Conservation (phyloP, 129 eudicot genomes). For the Artemisia annua region DNA sequence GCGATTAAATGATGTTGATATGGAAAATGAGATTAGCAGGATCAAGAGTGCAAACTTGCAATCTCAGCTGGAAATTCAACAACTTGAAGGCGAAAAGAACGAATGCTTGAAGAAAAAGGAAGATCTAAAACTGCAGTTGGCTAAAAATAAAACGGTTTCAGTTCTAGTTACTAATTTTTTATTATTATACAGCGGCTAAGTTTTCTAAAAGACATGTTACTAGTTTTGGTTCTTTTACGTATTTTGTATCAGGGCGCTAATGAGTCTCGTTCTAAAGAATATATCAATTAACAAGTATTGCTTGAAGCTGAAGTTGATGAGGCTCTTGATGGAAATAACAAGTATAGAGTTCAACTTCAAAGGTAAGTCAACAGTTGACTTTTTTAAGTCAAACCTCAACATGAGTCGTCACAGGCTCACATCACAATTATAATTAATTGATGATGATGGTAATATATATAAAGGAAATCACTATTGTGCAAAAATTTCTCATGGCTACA, state of each 20-base stretch:
- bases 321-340: constrained; percentile 52
- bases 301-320: constrained; percentile 65
- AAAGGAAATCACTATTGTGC: background rate
- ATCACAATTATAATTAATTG: background rate
- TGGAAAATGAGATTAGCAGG: constrained; percentile 50
- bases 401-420: background rate
- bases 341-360: constrained; percentile 54
- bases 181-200: background rate
- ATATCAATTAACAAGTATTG: constrained; percentile 46
- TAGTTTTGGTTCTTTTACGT: background rate
- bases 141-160: constrained; percentile 47
- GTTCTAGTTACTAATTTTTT: background rate
- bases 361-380: constrained; percentile 32
- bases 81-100: constrained; percentile 63
- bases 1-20: constrained; percentile 37
- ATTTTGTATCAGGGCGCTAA: constrained; percentile 19
- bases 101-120: constrained; percentile 57
- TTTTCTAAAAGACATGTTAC: background rate
- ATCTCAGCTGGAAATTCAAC: constrained; percentile 53
- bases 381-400: constrained; percentile 16
- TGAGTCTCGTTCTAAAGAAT: constrained; percentile 32
- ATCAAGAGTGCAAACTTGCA: constrained; percentile 56
- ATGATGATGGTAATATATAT: background rate
- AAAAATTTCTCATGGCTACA: background rate
- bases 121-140: constrained; percentile 40